A percentile compares a stretch with the other conserved stretches of the same genome.
These are phyloP conservation scores for Eleusine coracana DNA, from an alignment of 176 grass and related monocot species.

Conservation along the genomic window DNA sequence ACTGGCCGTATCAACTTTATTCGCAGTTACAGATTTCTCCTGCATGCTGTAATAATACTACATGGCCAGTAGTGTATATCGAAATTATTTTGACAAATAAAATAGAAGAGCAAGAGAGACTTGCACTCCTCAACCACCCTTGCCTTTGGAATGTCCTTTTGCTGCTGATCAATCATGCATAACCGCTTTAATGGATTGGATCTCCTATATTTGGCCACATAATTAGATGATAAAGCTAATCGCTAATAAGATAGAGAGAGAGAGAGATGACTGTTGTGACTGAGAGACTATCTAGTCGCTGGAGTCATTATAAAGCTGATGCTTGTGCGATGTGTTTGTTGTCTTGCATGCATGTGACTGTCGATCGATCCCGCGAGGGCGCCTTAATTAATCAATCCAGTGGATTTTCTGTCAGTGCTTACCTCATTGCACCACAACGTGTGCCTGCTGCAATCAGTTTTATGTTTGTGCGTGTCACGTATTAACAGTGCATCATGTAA, in stretches of 20 bases:
- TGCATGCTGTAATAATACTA: background rate
- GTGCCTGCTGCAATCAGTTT: background rate
- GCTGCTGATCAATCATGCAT: background rate
- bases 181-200: background rate
- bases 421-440: background rate
- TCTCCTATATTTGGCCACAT: background rate
- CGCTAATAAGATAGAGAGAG: too few relatives aligned
- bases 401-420: background rate
- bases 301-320: conserved; percentile 36
- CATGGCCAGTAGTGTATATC: background rate
- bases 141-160: background rate
- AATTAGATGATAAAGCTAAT: background rate
- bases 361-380: background rate
- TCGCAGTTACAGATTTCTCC: background rate
- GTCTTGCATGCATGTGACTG: conserved; percentile 4
- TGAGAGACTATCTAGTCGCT: background rate
- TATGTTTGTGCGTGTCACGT: background rate
- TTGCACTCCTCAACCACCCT: conserved; percentile 7
- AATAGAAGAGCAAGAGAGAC: background rate
- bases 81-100: background rate
- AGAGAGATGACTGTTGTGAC: background rate
- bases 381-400: background rate
- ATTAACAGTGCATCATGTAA: conserved; percentile 1
- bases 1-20: background rate
- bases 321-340: conserved; percentile 34